Base-by-base conservation (phyloP, 768 basidiomycete species). In the Panaeolus papilionaceus region DNA sequence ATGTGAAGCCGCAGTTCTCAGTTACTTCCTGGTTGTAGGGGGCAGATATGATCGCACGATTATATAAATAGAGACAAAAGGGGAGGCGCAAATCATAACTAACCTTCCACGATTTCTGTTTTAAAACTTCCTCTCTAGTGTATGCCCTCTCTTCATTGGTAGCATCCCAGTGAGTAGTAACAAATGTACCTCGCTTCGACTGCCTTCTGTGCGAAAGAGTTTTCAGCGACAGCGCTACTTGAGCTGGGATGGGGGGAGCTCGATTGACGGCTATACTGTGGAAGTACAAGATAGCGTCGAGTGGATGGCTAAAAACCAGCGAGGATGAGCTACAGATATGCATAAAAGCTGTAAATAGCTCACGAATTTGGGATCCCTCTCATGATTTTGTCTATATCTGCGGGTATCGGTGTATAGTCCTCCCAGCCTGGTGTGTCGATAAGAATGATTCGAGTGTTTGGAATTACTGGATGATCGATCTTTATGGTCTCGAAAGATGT, bases 301-400 rank as follows among this genome's bases (percentile, higher is more conserved):
- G 33, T 11, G 54, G 54, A 28, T 58, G 14, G 20, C 54, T 58
- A 7, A 33, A 44, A 18, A 9, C 5, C 20, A 49, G 3, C 16
- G 7, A 45, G 12, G 3, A 45, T 49, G 20, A 23, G 33, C 33
- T 33, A 33, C 33, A 33, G 33, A 5, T 33, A 5, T 3, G 5
- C 33, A 33, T 5, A 33, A 33, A 33, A 3, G 33, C 5, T 33
- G 33, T 33, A 1, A 33, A 33, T 33, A 33, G 16, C 47, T 8
- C 16, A 49, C 47, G 20, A n/a, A 9, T 49, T 49, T 49, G 47
- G 47, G 8, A 58, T 58, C 3, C 54, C 54, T 16, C 54, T 4
- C 54, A 58, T 58, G 12, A 58, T 12, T 33, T 58, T 58, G 28
- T 58, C 54, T 58, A 58, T 58, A 18, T 58, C 54, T 9, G 54